A percentile compares a stretch with the other conserved stretches of the same genome.
These are phyloP conservation scores for Crucihimalaya himalaica DNA, from an alignment of 345 rosid genomes.

Conservation along the genomic window DNA sequence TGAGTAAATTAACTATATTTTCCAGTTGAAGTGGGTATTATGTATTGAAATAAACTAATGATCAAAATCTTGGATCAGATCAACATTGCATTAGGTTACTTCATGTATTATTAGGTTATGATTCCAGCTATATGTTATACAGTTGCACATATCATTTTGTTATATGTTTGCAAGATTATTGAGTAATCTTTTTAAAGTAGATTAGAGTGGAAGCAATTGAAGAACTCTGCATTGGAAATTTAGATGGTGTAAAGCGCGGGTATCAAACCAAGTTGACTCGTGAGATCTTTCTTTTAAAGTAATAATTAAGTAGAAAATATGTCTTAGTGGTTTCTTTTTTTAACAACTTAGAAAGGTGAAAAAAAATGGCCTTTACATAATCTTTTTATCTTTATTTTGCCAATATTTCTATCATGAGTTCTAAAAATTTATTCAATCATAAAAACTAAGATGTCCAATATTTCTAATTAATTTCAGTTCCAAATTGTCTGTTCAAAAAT, in stretches of 20 bases:
- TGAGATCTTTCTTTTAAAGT: conserved; percentile 1
- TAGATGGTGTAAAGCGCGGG: conserved; percentile 26
- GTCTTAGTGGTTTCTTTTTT: conserved; percentile 6
- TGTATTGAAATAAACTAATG: too few species aligned
- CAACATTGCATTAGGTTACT: too few species aligned
- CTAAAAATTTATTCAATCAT: not conserved
- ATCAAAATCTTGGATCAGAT: too few species aligned
- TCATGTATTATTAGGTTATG: too few species aligned
- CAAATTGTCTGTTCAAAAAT: not conserved
- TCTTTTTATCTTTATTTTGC: not conserved
- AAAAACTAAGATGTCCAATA: not conserved
- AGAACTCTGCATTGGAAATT: not conserved
- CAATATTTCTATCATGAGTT: not conserved
- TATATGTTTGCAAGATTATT: not conserved
- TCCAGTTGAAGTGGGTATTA: too few species aligned
- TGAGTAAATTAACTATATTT: too few species aligned
- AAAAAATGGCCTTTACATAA: not conserved
- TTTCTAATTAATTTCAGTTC: not conserved
- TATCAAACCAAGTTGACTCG: conserved; percentile 24
- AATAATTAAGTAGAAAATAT: not conserved
- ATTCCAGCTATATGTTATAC: not conserved
- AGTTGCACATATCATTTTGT: not conserved
- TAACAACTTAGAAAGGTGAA: conserved; percentile 5
- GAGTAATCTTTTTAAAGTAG: not conserved
- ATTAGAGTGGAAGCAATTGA: not conserved